Base-by-base conservation (phyloP, 73 alveolate species). In the Blepharisma stoltei region DNA sequence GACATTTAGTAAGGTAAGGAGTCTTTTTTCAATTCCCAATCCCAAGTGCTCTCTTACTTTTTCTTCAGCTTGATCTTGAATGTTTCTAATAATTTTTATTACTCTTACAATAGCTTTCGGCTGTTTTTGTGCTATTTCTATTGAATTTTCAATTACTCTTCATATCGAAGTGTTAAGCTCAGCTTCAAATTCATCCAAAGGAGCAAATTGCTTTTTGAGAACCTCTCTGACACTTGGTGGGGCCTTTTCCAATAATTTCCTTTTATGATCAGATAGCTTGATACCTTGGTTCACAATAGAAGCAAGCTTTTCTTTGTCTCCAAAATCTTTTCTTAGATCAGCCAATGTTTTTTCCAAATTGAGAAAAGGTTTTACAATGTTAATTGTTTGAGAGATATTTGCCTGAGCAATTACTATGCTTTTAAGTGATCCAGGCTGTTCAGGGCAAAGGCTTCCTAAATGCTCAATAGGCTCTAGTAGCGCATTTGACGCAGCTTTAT, bases 1-100 rank as follows among this genome's bases (percentile, higher is more conserved):
- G 14, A 38, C 5, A 18, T 38, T 38, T 38, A 60, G 46, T 14
- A 60, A 38, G 47, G 46, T 1, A 1, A 14, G 46, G 2, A 60
- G 46, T 2, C 73, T n/a, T 60, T 70, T 80, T 0, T 46, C 54
- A 50, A 79, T 75, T 32, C 84, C 84, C 18, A 27, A 27, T 55
- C 37, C 71, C 20, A 65, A 76, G 20, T 3, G 6, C 9, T 67
- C 21, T 11, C 53, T 21, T 6, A 67, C 54, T 43, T 78, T 54
- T 54, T 77, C 73, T 60, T 11, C 37, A 60, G 73, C 46, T 14
- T 60, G n/a, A 0, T n/a, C 14, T 1, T 60, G 46, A 38, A 18
- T 18, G 2, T 25, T 60, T 60, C 23, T 38, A 20, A 60, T 60
- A 60, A 60, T 25, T 38, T 38, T 60, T 14, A 11, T 14, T 8